Evolutionary conservation across 1,284 basidiomycete species (phyloP).

Genomic region (Apiotrichum siamense): DNA sequence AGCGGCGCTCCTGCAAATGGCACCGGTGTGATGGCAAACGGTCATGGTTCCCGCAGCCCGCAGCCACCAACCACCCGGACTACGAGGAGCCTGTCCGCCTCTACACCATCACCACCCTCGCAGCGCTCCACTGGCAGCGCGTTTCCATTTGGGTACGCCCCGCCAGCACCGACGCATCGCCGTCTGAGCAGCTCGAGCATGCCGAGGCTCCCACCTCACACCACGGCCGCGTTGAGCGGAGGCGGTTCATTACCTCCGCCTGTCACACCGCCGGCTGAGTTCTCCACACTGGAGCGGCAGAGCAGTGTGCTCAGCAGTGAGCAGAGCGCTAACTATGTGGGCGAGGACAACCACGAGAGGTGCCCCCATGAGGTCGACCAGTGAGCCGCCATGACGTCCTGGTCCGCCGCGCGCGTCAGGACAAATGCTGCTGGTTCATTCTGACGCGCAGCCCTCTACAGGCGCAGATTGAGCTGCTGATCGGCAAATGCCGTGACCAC

Average conservation of each 20-base stretch:
- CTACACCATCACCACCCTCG: too few species aligned
- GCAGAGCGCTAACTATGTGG: background rate
- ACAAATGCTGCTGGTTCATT: too few species aligned
- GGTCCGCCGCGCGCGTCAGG: too few species aligned
- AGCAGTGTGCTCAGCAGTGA: background rate
- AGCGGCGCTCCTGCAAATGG: too few species aligned
- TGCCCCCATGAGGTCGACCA: background rate
- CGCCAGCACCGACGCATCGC: background rate
- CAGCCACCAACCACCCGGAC: too few species aligned
- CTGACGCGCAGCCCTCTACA: conserved; percentile 26
- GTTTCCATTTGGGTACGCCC: too few species aligned
- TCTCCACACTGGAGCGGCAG: background rate
- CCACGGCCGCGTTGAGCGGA: too few species aligned
- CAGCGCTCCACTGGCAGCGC: too few species aligned
- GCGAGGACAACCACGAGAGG: background rate
- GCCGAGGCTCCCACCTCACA: background rate
- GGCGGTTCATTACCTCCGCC: too few species aligned
- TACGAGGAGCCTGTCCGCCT: too few species aligned
- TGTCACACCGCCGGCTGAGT: background rate
- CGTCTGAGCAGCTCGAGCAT: background rate
- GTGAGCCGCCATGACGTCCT: background rate
- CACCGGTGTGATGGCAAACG: too few species aligned
- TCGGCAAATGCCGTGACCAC: conserved; percentile 33
- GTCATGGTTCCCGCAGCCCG: too few species aligned
- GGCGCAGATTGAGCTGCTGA: conserved; percentile 32